phyloP scores from a whole-genome alignment of 2,329 filamentous ascomycete genomes.

The Verticillium longisporum region DNA sequence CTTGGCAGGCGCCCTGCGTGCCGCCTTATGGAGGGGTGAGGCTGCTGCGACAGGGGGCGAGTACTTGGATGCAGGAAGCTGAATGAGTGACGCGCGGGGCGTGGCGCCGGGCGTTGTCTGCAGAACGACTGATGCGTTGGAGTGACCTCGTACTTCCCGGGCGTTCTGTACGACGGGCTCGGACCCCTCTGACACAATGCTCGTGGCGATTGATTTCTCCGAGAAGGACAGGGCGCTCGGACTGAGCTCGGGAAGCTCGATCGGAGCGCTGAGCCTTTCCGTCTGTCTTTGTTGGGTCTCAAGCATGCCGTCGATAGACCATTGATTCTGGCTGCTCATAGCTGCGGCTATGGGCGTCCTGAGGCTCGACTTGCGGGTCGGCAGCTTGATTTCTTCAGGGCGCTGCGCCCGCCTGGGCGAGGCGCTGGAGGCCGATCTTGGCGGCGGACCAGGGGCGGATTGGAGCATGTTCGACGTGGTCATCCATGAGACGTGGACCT shows the following conservation, averaged over 20 bases:
- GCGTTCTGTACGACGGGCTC: conserved; percentile 24
- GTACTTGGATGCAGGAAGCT: background rate
- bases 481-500: background rate
- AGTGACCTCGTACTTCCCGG: conserved; percentile 21
- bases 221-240: conserved; percentile 4
- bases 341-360: background rate
- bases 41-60: background rate
- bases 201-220: conserved; percentile 21
- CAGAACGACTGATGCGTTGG: conserved; percentile 19
- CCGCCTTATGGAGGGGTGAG: background rate
- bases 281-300: conserved; percentile 4
- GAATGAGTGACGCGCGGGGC: conserved; percentile 5
- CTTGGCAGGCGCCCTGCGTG: conserved; percentile 6
- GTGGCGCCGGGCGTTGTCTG: conserved; percentile 9
- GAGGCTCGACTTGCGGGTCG: conserved; percentile 1
- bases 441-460: conserved; percentile 1
- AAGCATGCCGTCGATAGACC: conserved; percentile 5
- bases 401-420: background rate
- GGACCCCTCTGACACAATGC: conserved; percentile 22
- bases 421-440: background rate
- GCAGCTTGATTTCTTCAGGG: conserved; percentile 5
- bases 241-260: conserved; percentile 5
- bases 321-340: background rate
- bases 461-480: background rate
- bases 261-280: background rate